Base-by-base conservation (phyloP, 495 filamentous ascomycete genomes). In the Neurospora africana region DNA sequence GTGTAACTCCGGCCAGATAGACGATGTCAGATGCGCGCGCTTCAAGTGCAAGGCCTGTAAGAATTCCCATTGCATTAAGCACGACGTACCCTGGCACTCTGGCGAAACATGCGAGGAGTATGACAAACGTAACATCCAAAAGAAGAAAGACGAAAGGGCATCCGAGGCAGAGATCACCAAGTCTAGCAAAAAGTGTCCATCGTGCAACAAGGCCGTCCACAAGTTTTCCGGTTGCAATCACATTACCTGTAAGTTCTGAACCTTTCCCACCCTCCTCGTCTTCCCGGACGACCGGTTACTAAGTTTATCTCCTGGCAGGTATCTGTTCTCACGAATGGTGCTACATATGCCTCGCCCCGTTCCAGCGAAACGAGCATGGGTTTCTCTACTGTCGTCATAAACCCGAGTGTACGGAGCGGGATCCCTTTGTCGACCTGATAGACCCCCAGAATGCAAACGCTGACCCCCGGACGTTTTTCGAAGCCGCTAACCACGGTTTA, bases 191-290 rank as follows among this genome's bases (percentile, higher is more conserved):
- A 77, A 83, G 3, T 87, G 85, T 43, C 85, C 86, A 0, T 73
- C 76, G 37, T 87, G 85, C 74, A 79, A 83, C 39, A 81, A 75
- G 67, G 79, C 77, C n/a, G 78, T 84, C 3, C 72, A 81, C 69
- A 84, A 83, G 68, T 79, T 72, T n/a, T 76, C 73, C 1, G 86
- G 86, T 2, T 86, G 84, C 69, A 84, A 87, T 40, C 82, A 87
- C 73, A 82, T 87, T 21, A 83, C 78, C 0, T 85, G 84, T 83
- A 74, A 77, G 82, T 79, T 53, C 30, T 30, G 38, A 36, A 36
- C 8, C 38, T n/a, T 19, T 21, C 9, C 41, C 53, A 53, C 39
- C 9, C 40, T 39, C 35, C 36, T 19, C 36, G 43, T 37, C 37
- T 43, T 17, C 61, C 21, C 33, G 30, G n/a, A 19, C 30, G 27